A percentile compares a stretch with the other conserved stretches of the same genome.
phyloP scores from a whole-genome alignment of 1,139 yeast genomes.

The Sugiyamaella castrensis region DNA sequence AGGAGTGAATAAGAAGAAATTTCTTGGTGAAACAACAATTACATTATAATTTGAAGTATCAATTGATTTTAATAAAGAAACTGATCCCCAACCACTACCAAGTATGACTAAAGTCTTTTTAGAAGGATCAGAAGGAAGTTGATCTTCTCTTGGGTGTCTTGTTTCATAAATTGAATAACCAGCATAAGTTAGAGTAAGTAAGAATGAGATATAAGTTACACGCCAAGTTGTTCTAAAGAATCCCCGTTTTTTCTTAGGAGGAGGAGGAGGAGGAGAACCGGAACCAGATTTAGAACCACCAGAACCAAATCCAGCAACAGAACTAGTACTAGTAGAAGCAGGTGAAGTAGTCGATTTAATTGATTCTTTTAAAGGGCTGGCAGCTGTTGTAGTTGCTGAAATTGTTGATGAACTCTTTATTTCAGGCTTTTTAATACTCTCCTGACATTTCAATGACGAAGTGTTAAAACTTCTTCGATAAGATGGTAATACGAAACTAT shows the following conservation, averaged over 20 bases:
- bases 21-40: conserved; percentile 86
- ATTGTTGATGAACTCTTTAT: too few relatives aligned
- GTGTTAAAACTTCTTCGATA: too few relatives aligned
- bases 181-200: conserved; percentile 34
- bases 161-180: conserved; percentile 38
- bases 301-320: conserved; percentile 24
- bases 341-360: background rate
- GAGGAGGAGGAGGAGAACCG: conserved; percentile 6
- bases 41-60: conserved; percentile 88
- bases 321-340: conserved; percentile 22
- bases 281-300: background rate
- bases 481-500: too few relatives aligned
- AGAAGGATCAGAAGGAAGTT: conserved; percentile 46
- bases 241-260: conserved; percentile 20
- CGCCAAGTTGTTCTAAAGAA: conserved; percentile 36
- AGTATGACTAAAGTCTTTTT: conserved; percentile 86
- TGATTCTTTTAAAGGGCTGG: too few relatives aligned
- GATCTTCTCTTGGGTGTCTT: conserved; percentile 39
- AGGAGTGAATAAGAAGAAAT: conserved; percentile 92
- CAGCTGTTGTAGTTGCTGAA: too few relatives aligned
- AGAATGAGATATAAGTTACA: conserved; percentile 31
- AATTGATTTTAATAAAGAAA: conserved; percentile 74
- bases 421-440: too few relatives aligned
- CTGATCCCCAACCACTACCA: conserved; percentile 96
- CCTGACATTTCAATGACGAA: too few relatives aligned